Conservation (phyloP, 495 filamentous ascomycete species). For the Pseudotulostoma volvatum region DNA sequence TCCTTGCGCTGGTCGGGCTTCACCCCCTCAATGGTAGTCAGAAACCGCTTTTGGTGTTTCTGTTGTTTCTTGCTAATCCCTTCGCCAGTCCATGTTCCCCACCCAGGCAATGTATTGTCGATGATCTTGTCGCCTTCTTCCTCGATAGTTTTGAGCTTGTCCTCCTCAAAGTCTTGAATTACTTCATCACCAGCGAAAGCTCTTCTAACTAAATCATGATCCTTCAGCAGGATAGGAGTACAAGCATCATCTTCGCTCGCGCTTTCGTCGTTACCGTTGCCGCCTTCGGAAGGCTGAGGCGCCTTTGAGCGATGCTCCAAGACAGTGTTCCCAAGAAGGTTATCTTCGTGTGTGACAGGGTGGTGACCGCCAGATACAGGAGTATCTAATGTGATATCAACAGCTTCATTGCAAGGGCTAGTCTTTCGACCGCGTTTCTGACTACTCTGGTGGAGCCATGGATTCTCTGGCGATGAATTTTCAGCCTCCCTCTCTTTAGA, state of each 20-base stretch:
- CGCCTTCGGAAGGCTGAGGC: not conserved
- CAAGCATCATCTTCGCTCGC: conserved; percentile 43
- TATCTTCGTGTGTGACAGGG: too few species aligned
- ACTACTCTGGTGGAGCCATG: conserved; percentile 31
- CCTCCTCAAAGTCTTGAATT: conserved; percentile 60
- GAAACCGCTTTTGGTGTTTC: conserved; percentile 42
- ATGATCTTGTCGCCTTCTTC: conserved; percentile 76
- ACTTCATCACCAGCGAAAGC: conserved; percentile 89
- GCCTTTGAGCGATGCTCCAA: conserved; percentile 8
- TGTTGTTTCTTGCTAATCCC: conserved; percentile 53
- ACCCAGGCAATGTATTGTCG: conserved; percentile 77
- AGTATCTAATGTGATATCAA: conserved; percentile 25
- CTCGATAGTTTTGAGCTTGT: conserved; percentile 55
- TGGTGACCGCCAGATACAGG: conserved; percentile 10
- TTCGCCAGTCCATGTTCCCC: conserved; percentile 79
- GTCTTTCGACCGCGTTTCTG: conserved; percentile 22
- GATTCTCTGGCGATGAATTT: conserved; percentile 19
- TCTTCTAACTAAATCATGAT: conserved; percentile 64
- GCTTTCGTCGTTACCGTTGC: conserved; percentile 15
- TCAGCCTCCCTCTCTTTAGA: not conserved
- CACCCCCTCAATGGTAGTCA: conserved; percentile 62
- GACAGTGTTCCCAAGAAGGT: conserved; percentile 5
- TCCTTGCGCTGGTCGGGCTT: conserved; percentile 66
- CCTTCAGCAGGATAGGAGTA: conserved; percentile 49
- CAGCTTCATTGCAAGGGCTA: conserved; percentile 14